Evolutionary conservation across 163 green algal genomes (phyloP), one percentile per base, ranked within the genome.

Genomic region (Trebouxia gelatinosa): DNA sequence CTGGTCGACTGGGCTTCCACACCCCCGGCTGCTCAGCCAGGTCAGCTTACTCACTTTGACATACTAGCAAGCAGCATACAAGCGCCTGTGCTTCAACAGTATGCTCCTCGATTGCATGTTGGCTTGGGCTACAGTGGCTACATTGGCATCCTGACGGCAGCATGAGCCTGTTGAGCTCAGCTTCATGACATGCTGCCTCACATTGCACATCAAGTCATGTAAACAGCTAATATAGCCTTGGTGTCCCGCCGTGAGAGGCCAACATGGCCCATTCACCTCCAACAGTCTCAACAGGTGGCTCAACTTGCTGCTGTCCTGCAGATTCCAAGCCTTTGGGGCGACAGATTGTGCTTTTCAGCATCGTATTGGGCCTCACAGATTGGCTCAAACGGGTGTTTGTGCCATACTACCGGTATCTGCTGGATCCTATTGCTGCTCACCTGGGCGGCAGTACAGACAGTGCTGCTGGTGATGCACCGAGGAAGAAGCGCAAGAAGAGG

Each of bases 391-490:
- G 84, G 1, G 85, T 97, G 21, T 93, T 97, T 76, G 88, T 90
- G 65, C 93, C 93, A 16, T 97, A 97, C 83, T 93, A 84, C 83
- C 80, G 82, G n/a, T 86, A 93, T 70, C 72, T 97, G 23, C 32
- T 91, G 46, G 87, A 94, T 35, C 21, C 74, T 31, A 78, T 78
- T 13, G 61, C 94, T 7, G 70, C 79, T 23, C 79, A 90, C 50
- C 84, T 97, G 54, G 62, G 76, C 17, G 76, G 81, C 40, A 76
- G 37, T 16, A 70, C 46, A 11, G 76, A 23, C 16, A 9, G 11
- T n/a, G 16, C 39, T 11, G 17, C 32, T 17, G 79, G 13, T 5
- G 35, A 23, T 38, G 46, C 38, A 67, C 19, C 74, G 35, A 37
- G 37, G 68, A 95, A 95, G 87, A 87, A 90, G 80, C 62, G 78